phyloP scores from a whole-genome alignment of 306 rosid genomes.

The Prunus campanulata region DNA sequence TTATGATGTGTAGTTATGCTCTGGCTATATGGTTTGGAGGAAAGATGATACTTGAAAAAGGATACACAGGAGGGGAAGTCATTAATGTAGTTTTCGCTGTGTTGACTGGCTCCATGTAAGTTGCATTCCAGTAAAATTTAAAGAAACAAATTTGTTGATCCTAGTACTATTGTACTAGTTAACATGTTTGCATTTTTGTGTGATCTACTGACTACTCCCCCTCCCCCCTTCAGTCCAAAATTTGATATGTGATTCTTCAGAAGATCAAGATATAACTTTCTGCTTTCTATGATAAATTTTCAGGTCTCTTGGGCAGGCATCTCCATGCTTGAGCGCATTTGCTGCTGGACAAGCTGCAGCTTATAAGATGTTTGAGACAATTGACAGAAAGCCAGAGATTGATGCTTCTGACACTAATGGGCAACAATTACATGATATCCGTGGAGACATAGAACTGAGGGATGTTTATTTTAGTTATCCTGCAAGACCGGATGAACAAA shows the following conservation, averaged over 20 bases:
- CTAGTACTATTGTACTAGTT: background rate
- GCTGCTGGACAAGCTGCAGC: slow-evolving; percentile 91
- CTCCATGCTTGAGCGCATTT: slow-evolving; percentile 81
- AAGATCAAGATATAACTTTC: background rate
- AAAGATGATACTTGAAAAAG: slow-evolving; percentile 69
- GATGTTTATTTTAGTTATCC: slow-evolving; percentile 74
- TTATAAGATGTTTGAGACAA: slow-evolving; percentile 75
- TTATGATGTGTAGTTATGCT: slow-evolving; percentile 45
- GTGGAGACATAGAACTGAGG: slow-evolving; percentile 62
- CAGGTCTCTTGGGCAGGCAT: slow-evolving; percentile 83
- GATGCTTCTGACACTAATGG: slow-evolving; percentile 61
- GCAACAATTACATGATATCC: slow-evolving; percentile 47
- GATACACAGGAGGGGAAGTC: slow-evolving; percentile 71
- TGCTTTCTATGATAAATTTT: background rate
- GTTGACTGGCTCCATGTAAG: slow-evolving; percentile 69
- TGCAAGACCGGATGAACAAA: slow-evolving; percentile 55
- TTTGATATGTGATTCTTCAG: background rate
- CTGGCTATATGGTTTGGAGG: slow-evolving; percentile 80
- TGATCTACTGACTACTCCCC: background rate
- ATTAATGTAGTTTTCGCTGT: slow-evolving; percentile 58
- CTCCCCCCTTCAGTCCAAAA: background rate
- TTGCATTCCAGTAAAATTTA: slow-evolving; percentile 8
- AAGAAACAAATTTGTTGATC: background rate
- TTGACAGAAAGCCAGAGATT: slow-evolving; percentile 65
- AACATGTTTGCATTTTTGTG: background rate